A percentile compares a stretch with the other conserved stretches of the same genome.
These are phyloP conservation scores for Aphanomyces invadans DNA, from an alignment of 352 stramenopile species.

Conservation along the genomic window DNA sequence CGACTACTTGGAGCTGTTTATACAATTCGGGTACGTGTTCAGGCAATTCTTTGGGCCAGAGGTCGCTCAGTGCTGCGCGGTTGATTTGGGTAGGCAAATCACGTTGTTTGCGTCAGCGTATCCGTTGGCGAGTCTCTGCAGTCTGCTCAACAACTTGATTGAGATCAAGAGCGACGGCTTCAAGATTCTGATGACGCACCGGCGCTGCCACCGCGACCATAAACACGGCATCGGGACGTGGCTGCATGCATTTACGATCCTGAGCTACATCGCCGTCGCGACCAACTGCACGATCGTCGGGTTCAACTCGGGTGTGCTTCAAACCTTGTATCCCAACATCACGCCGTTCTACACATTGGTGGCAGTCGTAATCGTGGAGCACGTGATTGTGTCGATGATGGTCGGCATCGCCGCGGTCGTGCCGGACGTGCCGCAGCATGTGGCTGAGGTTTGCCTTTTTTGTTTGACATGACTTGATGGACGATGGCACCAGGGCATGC, in stretches of 20 bases:
- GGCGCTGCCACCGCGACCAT: conserved; percentile 53
- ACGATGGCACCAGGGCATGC: conserved; percentile 60
- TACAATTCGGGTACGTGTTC: conserved; percentile 81
- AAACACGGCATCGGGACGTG: conserved; percentile 88
- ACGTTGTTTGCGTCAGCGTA: conserved; percentile 92
- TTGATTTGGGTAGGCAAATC: conserved; percentile 67
- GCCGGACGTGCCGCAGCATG: conserved; percentile 49
- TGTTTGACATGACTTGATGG: neutral
- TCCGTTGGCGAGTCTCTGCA: conserved; percentile 88
- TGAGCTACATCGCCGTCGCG: conserved; percentile 88
- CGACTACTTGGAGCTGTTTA: conserved; percentile 93
- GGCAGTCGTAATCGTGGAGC: conserved; percentile 53
- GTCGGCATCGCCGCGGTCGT: conserved; percentile 75
- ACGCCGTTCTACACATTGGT: conserved; percentile 53
- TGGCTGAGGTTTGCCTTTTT: conserved; percentile 25
- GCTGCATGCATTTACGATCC: conserved; percentile 83
- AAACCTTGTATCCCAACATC: conserved; percentile 56
- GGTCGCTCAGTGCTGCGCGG: too few relatives aligned
- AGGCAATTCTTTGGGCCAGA: too few relatives aligned
- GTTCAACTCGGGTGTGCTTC: conserved; percentile 80
- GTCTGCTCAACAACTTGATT: conserved; percentile 91
- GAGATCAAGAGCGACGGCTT: conserved; percentile 94
- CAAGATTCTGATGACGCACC: conserved; percentile 86
- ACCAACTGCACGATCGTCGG: conserved; percentile 94
- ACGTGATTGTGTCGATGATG: conserved; percentile 71